Percentiles rank a stretch among this genome's conserved stretches.
Evolutionary conservation across 2,329 filamentous ascomycete genomes (phyloP).

Genomic region (Pyricularia sp.): DNA sequence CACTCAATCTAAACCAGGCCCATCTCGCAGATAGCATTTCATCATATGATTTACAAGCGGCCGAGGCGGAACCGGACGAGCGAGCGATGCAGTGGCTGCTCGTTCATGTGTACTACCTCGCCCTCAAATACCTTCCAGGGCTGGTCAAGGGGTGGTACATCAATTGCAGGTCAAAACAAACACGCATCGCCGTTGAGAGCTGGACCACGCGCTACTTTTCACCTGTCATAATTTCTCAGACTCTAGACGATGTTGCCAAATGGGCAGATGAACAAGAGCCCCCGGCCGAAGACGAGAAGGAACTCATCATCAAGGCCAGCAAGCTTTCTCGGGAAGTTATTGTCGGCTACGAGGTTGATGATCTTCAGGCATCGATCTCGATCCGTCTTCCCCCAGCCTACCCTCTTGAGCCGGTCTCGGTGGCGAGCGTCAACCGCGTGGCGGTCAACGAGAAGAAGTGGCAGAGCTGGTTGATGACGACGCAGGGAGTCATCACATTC

Average conservation of each 20-base stretch:
- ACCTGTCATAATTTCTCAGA: constrained; percentile 50
- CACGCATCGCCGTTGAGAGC: constrained; percentile 60
- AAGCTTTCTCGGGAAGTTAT: constrained; percentile 61
- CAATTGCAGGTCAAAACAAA: constrained; percentile 67
- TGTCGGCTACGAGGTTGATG: constrained; percentile 78
- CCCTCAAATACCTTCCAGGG: constrained; percentile 62
- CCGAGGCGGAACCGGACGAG: constrained; percentile 48
- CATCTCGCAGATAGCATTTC: constrained; percentile 45
- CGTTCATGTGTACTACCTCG: constrained; percentile 74
- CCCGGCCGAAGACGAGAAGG: constrained; percentile 36
- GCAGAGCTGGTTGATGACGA: constrained; percentile 79
- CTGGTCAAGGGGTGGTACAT: constrained; percentile 79
- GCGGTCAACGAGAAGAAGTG: constrained; percentile 85
- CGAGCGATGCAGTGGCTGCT: constrained; percentile 72
- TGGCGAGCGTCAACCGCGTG: constrained; percentile 68
- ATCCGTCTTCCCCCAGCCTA: constrained; percentile 71
- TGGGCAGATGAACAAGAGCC: constrained; percentile 48
- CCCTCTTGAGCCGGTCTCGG: constrained; percentile 65
- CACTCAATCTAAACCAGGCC: constrained; percentile 60
- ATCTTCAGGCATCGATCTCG: constrained; percentile 69
- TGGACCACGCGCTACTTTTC: constrained; percentile 85
- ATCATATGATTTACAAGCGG: constrained; percentile 37
- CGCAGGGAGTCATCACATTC: constrained; percentile 87
- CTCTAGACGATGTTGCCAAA: constrained; percentile 51
- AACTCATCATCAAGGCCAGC: constrained; percentile 57